Conservation (phyloP, 768 basidiomycete genomes). For the Russula sp. region DNA sequence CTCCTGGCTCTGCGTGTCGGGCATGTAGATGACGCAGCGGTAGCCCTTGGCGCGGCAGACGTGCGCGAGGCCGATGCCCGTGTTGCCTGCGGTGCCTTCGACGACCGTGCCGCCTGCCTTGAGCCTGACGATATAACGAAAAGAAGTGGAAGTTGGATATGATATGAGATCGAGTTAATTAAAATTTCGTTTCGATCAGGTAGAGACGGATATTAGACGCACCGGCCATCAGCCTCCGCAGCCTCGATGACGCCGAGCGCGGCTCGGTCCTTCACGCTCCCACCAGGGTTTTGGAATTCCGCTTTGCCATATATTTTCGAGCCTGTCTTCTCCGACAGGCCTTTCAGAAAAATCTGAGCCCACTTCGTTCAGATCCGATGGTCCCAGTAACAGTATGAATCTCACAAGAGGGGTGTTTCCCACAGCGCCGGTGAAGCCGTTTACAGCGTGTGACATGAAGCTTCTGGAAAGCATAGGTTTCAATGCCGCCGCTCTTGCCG, state of each 20-base stretch:
- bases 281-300: constrained; percentile 97
- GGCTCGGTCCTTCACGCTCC: constrained; percentile 96
- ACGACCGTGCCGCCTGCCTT: constrained; percentile 94
- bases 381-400: constrained; percentile 19
- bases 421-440: constrained; percentile 83
- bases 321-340: constrained; percentile 76
- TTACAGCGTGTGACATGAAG: constrained; percentile 38
- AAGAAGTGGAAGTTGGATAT: too few species aligned
- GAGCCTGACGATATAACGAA: constrained; percentile 41
- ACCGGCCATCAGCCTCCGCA: constrained; percentile 82
- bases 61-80: constrained; percentile 92
- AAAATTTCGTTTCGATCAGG: not conserved
- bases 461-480: constrained; percentile 23
- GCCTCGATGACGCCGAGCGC: constrained; percentile 83
- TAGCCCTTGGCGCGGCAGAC: constrained; percentile 92
- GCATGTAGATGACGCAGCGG: constrained; percentile 99
- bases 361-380: constrained; percentile 9
- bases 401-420: constrained; percentile 91
- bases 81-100: constrained; percentile 98
- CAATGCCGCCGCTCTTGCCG: not conserved
- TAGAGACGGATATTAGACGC: constrained; percentile 29
- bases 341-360: constrained; percentile 72
- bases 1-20: constrained; percentile 94
- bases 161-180: too few species aligned
- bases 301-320: constrained; percentile 90